Conservation (phyloP, 2,329 filamentous ascomycete genomes). For the Neonectria faginata region DNA sequence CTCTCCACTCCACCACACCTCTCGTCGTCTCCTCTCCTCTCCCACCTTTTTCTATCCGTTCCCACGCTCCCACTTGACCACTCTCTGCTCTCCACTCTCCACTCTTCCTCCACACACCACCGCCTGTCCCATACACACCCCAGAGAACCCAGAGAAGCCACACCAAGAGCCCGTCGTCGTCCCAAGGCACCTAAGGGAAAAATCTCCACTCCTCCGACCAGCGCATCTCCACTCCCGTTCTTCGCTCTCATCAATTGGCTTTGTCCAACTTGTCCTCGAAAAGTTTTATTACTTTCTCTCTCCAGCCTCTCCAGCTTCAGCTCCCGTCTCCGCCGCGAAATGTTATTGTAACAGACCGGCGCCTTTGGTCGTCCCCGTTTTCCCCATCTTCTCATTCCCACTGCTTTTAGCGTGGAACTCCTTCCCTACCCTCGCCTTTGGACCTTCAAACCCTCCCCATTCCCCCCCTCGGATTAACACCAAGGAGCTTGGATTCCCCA, state of each 20-base stretch:
- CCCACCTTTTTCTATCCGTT: conserved; percentile 35
- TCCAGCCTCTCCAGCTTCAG: conserved; percentile 44
- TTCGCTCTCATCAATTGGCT: conserved; percentile 47
- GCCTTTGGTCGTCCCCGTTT: conserved; percentile 39
- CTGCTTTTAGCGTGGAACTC: conserved; percentile 38
- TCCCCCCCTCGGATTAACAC: conserved; percentile 25
- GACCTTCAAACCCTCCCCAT: conserved; percentile 18
- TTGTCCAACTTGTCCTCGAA: conserved; percentile 47
- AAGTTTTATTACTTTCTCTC: conserved; percentile 47
- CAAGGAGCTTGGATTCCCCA: conserved; percentile 26
- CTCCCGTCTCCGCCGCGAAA: conserved; percentile 41
- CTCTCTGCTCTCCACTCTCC: conserved; percentile 7
- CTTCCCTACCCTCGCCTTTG: conserved; percentile 25
- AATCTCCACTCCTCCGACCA: conserved; percentile 43
- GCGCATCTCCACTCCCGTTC: conserved; percentile 46
- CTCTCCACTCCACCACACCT: conserved; percentile 39
- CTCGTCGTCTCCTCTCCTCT: conserved; percentile 17
- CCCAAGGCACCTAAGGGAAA: conserved; percentile 46
- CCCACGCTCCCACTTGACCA: conserved; percentile 22
- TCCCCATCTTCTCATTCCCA: conserved; percentile 38
- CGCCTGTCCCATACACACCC: conserved; percentile 33
- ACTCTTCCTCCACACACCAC: conserved; percentile 30
- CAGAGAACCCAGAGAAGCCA: conserved; percentile 45
- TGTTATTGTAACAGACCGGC: conserved; percentile 44
- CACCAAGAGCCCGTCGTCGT: conserved; percentile 35